Conservation (phyloP, 305 asterid genomes). For the Stenogyne calaminthoides region DNA sequence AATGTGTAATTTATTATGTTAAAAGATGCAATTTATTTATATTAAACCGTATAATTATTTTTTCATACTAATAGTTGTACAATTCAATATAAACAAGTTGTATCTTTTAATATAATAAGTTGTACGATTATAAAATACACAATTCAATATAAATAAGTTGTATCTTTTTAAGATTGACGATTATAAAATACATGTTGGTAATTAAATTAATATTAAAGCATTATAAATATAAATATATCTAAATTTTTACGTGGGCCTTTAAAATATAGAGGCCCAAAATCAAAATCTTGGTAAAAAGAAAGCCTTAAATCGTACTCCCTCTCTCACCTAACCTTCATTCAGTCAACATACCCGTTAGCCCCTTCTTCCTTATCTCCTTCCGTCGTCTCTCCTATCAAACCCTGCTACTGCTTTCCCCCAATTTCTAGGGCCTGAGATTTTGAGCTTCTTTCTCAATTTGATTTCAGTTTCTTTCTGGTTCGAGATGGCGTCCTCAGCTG, state of each 20-base stretch:
- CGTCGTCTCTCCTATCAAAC: slow-evolving; percentile 2
- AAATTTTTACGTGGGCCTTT: background rate
- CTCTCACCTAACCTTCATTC: slow-evolving; percentile 33
- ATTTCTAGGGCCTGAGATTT: slow-evolving; percentile 24
- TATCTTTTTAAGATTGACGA: too few species aligned
- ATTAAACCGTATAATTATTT: too few species aligned
- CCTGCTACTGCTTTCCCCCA: slow-evolving; percentile 21
- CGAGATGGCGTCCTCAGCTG: slow-evolving; percentile 58
- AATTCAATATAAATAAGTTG: too few species aligned
- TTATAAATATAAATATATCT: background rate
- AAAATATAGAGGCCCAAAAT: background rate
- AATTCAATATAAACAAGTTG: too few species aligned
- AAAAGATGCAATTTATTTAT: too few species aligned
- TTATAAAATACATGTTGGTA: too few species aligned
- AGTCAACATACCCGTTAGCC: background rate
- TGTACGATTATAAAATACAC: too few species aligned
- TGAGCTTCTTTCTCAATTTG: background rate
- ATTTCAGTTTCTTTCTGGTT: background rate
- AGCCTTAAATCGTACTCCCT: slow-evolving; percentile 3
- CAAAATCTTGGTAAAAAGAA: background rate
- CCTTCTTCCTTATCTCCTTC: slow-evolving; percentile 28
- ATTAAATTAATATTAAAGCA: too few species aligned
- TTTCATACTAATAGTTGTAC: too few species aligned
- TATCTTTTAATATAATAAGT: too few species aligned
- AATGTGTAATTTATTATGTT: too few species aligned